Evolutionary conservation across 192 early-diverging fungal species (phyloP), one percentile per base, ranked within the genome.

Genomic region (Obelidium mucronatum): DNA sequence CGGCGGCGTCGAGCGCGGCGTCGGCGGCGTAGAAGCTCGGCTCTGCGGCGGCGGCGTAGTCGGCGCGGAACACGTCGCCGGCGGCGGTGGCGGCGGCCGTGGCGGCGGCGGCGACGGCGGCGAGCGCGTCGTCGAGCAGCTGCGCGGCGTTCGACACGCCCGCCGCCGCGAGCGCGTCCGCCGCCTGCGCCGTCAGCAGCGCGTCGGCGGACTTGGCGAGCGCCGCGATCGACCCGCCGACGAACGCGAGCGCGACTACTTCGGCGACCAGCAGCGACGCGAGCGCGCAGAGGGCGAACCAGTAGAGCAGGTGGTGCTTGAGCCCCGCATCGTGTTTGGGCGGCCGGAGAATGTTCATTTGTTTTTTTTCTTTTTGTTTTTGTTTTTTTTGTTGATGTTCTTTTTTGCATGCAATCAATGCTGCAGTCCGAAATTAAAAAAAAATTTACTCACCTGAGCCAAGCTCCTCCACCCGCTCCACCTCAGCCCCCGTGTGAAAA

Each of bases 221-320:
- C 35, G 81, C 73, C 2, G 13, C 30, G 15, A 67, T 75, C 63
- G 74, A 42, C 48, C 40, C 78, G 56, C 40, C 30, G 35, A 79
- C 44, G 65, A 79, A 79, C 2, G 26, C 42, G 44, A 79, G 70
- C n/a, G 78, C 69, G 40, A 79, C n/a, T 19, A 58, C 40, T 42
- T 81, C 62, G 24, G 60, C 78, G n/a, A 73, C 24, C 31, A 78
- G 19, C 8, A 79, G 78, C 2, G 76, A 77, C 35, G 73, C 39
- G 4, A 33, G 3, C 3, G 37, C 58, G 37, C 40, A 37, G 5
- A 42, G 39, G 13, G 40, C 15, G 36, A 70, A 70, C 15, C 28
- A 40, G 58, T 77, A 40, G 52, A 73, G 33, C 19, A 77, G 56
- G 33, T 77, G 76, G 3, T n/a, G 54, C 26, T 39, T 44, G 3